Conservation (phyloP, 345 rosid species). For the Eucalyptus pauciflora region DNA sequence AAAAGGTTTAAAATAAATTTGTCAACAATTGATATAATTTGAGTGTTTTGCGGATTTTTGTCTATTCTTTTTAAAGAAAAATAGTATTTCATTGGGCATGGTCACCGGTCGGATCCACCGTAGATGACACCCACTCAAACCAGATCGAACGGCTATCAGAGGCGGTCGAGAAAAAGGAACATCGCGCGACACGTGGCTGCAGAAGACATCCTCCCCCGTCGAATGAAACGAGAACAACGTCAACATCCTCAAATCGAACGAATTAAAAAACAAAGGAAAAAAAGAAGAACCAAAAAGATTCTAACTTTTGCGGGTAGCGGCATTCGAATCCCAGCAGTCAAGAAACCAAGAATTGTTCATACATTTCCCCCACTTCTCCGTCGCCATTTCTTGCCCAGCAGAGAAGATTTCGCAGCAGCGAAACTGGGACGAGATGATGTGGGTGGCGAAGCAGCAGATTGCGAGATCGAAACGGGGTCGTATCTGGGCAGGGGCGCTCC, state of each 20-base stretch:
- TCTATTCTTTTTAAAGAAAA: neutral
- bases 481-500: constrained; percentile 30
- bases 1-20: too few species aligned
- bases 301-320: neutral
- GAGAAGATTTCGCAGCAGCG: neutral
- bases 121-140: neutral
- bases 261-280: neutral
- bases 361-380: neutral
- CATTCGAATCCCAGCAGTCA: neutral
- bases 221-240: neutral
- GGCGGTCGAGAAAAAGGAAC: neutral
- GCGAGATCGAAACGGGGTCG: constrained; percentile 28
- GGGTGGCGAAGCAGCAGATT: constrained; percentile 40
- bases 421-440: constrained; percentile 10
- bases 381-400: neutral
- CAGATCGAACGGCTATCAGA: neutral
- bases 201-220: neutral
- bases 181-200: neutral
- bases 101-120: neutral
- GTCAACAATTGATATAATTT: too few species aligned
- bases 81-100: neutral
- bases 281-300: neutral
- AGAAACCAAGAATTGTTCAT: neutral
- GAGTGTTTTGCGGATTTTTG: neutral
- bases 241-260: neutral